Percentiles rank a stretch among this genome's conserved stretches.
Conservation (phyloP, 148 eudicot species). For the Camellia japonica region DNA sequence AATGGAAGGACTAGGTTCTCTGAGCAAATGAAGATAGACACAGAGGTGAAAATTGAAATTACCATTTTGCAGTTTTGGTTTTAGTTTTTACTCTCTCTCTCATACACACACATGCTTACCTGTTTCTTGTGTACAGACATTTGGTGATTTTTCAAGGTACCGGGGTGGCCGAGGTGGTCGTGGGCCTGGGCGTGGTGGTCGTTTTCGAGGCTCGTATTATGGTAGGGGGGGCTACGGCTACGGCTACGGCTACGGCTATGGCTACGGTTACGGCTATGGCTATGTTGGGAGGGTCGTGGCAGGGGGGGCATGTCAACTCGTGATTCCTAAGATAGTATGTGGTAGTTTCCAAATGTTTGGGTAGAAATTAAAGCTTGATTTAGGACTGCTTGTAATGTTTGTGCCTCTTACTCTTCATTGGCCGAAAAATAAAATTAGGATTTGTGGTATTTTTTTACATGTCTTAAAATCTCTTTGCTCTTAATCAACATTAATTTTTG, state of each 20-base stretch:
- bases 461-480: not conserved
- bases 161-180: slow-evolving; percentile 73
- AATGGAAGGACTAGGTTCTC: slow-evolving; percentile 69
- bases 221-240: slow-evolving; percentile 60
- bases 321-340: slow-evolving; percentile 25
- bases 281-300: slow-evolving; percentile 60
- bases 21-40: slow-evolving; percentile 79
- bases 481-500: not conserved
- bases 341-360: not conserved
- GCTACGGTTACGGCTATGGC: slow-evolving; percentile 42
- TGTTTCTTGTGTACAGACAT: slow-evolving; percentile 51
- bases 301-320: slow-evolving; percentile 35
- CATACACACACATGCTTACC: not conserved
- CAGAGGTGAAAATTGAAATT: slow-evolving; percentile 56
- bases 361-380: slow-evolving; percentile 11
- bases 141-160: slow-evolving; percentile 67
- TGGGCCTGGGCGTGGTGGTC: slow-evolving; percentile 49
- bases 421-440: slow-evolving; percentile 7
- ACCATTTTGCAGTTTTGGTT: not conserved
- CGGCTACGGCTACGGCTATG: no score
- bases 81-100: not conserved
- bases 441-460: not conserved
- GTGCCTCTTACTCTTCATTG: not conserved
- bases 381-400: slow-evolving; percentile 8
- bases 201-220: slow-evolving; percentile 50